Evolutionary conservation across 768 basidiomycete genomes (phyloP).

Genomic region (Tulasnella sp.): DNA sequence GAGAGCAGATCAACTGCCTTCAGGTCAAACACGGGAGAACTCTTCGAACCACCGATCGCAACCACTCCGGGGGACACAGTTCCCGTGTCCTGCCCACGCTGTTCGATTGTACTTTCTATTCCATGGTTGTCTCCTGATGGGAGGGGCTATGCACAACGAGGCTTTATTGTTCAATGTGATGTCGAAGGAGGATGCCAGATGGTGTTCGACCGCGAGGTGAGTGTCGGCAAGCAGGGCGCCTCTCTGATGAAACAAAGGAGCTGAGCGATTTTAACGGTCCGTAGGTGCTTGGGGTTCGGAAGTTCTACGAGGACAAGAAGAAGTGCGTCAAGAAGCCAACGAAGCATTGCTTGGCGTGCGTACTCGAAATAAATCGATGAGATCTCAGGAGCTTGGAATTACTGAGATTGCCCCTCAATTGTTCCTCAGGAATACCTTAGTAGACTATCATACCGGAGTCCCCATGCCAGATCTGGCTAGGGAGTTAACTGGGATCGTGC

Average conservation of each 20-base stretch:
- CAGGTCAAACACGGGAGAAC: slow-evolving; percentile 4
- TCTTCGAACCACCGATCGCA: slow-evolving; percentile 7
- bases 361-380: background rate
- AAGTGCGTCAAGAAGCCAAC: background rate
- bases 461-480: background rate
- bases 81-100: background rate
- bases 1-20: background rate
- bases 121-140: background rate
- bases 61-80: background rate
- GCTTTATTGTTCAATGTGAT: background rate
- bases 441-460: background rate
- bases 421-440: background rate
- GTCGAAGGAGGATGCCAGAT: background rate
- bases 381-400: background rate
- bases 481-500: background rate
- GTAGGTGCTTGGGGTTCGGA: slow-evolving; percentile 1
- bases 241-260: background rate
- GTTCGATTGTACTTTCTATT: background rate
- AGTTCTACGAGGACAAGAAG: slow-evolving; percentile 1
- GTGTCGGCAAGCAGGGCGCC: no score
- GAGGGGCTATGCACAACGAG: slow-evolving; percentile 1
- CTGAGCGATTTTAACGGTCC: background rate
- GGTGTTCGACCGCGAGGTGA: slow-evolving; percentile 14
- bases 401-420: background rate
- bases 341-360: background rate